phyloP scores from a whole-genome alignment of 2,329 filamentous ascomycete species.

The Fusarium newnesense region DNA sequence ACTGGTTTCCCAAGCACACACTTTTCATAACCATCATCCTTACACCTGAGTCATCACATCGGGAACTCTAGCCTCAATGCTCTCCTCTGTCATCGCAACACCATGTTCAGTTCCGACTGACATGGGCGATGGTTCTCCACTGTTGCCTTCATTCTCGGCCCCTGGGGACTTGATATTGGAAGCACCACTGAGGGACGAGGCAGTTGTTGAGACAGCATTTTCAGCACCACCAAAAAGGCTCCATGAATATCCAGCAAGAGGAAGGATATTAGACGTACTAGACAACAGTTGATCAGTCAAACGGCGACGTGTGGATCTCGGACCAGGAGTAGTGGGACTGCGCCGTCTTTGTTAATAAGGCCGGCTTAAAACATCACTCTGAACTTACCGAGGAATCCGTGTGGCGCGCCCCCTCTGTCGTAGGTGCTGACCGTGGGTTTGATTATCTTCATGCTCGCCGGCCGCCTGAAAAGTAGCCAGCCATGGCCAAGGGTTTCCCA shows the following conservation, averaged over 20 bases:
- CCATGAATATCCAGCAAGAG: not conserved
- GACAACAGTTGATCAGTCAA: constrained; percentile 4
- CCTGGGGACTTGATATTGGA: not conserved
- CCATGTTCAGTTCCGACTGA: constrained; percentile 61
- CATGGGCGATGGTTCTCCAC: constrained; percentile 22
- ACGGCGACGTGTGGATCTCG: constrained; percentile 12
- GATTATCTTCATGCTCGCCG: not conserved
- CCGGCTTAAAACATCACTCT: not conserved
- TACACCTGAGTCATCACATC: constrained; percentile 54
- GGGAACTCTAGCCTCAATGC: constrained; percentile 57
- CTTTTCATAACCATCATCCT: not conserved
- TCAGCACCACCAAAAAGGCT: not conserved
- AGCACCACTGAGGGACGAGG: not conserved
- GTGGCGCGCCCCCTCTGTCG: constrained; percentile 13
- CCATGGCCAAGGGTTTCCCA: constrained; percentile 23
- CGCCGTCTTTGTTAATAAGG: constrained; percentile 3
- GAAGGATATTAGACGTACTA: not conserved
- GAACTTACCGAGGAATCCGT: constrained; percentile 16
- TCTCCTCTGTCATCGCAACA: constrained; percentile 67
- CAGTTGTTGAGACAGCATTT: not conserved
- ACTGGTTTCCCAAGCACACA: not conserved
- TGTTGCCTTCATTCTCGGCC: not conserved
- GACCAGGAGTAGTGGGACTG: constrained; percentile 14
- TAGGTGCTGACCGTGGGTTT: not conserved
- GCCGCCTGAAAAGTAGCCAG: not conserved